These are phyloP conservation scores for Psilocybe sp. DNA, from an alignment of 768 basidiomycete species.

Conservation along the genomic window DNA sequence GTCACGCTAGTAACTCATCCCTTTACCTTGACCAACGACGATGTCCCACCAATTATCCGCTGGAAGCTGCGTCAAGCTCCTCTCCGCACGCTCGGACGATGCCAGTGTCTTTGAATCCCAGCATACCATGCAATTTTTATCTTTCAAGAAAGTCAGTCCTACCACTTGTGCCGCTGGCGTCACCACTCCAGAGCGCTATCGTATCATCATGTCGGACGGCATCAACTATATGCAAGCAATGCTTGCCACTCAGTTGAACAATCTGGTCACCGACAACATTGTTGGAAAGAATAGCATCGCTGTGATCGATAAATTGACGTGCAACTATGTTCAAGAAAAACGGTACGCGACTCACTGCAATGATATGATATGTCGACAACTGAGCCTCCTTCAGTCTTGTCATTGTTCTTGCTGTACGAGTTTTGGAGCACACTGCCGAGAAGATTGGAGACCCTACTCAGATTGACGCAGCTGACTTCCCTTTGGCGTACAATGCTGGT, in stretches of 20 bases:
- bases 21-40: slow-evolving; percentile 4
- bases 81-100: slow-evolving; percentile 41
- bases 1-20: slow-evolving; percentile 17
- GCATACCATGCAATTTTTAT: slow-evolving; percentile 75
- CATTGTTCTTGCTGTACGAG: slow-evolving; percentile 69
- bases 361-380: slow-evolving; percentile 1
- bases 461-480: slow-evolving; percentile 24
- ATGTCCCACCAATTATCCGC: slow-evolving; percentile 52
- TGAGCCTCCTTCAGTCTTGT: slow-evolving; percentile 55
- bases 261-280: slow-evolving; percentile 58
- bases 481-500: slow-evolving; percentile 24
- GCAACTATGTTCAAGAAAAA: slow-evolving; percentile 81
- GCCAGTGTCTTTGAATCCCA: slow-evolving; percentile 36
- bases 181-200: slow-evolving; percentile 52
- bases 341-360: slow-evolving; percentile 48
- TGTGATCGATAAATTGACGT: slow-evolving; percentile 71
- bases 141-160: slow-evolving; percentile 69
- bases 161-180: slow-evolving; percentile 20
- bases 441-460: slow-evolving; percentile 69
- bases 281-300: slow-evolving; percentile 69
- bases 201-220: slow-evolving; percentile 91
- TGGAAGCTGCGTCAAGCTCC: slow-evolving; percentile 54
- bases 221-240: slow-evolving; percentile 85
- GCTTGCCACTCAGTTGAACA: slow-evolving; percentile 90
- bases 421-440: slow-evolving; percentile 49